These are phyloP conservation scores for Castanopsis chinensis DNA, from an alignment of 306 rosid species.

Conservation along the genomic window DNA sequence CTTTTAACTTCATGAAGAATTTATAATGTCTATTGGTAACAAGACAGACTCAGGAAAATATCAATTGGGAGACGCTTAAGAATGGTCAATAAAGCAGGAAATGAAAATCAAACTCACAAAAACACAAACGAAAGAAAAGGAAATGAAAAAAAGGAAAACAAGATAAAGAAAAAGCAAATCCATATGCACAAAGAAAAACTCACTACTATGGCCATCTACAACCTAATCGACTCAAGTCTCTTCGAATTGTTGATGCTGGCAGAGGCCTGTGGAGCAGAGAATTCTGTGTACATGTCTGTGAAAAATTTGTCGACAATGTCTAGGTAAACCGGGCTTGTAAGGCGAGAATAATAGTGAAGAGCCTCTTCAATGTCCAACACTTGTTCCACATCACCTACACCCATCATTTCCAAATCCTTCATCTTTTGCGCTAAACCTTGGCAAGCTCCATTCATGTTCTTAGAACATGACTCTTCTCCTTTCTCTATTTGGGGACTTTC, in stretches of 20 bases:
- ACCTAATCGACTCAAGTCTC: constrained; percentile 45
- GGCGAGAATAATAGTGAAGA: constrained; percentile 87
- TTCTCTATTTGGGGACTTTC: constrained; percentile 29
- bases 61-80: not conserved
- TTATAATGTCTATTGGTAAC: not conserved
- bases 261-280: constrained; percentile 44
- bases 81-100: constrained; percentile 14
- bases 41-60: constrained; percentile 23
- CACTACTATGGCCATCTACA: constrained; percentile 33
- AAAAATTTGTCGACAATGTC: constrained; percentile 89
- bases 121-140: constrained; percentile 20
- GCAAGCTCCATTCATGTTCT: constrained; percentile 27
- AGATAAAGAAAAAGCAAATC: constrained; percentile 29
- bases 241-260: constrained; percentile 41
- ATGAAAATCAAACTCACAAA: constrained; percentile 26
- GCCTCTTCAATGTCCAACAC: constrained; percentile 93
- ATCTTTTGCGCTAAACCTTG: constrained; percentile 58
- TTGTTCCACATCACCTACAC: constrained; percentile 69
- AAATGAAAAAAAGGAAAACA: constrained; percentile 14
- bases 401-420: constrained; percentile 77
- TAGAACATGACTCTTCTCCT: constrained; percentile 32
- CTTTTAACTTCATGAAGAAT: not conserved
- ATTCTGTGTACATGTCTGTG: constrained; percentile 62
- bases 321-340: constrained; percentile 69
- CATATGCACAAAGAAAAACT: constrained; percentile 30